These are phyloP conservation scores for Coccomyxa sp. DNA, from an alignment of 139 green algal genomes.

Conservation along the genomic window DNA sequence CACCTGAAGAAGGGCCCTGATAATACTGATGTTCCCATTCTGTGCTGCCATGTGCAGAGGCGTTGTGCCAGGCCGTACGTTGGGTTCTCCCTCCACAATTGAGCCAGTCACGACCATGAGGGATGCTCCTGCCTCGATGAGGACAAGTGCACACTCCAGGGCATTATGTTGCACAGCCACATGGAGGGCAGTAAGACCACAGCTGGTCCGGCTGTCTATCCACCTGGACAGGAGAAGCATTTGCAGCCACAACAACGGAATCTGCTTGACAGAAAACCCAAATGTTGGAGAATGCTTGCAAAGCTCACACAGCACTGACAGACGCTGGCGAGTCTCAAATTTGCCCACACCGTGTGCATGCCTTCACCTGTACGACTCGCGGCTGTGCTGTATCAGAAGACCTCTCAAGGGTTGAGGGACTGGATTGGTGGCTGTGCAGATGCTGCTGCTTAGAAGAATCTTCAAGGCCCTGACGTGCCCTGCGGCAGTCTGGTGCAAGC, in stretches of 20 bases:
- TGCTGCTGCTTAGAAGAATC: not conserved
- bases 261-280: not conserved
- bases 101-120: not conserved
- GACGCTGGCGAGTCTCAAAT: not conserved
- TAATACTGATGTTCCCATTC: not conserved
- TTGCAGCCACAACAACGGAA: not conserved
- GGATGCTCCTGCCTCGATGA: not conserved
- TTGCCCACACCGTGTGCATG: not conserved
- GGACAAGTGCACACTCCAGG: not conserved
- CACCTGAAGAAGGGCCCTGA: not conserved
- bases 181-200: not conserved
- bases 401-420: not conserved
- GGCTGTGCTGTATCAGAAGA: not conserved
- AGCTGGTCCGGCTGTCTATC: not conserved
- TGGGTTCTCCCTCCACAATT: not conserved
- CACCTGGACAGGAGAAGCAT: not conserved
- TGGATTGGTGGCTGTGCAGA: not conserved
- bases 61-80: not conserved
- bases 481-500: not conserved
- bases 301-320: not conserved
- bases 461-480: not conserved
- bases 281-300: not conserved
- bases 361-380: not conserved
- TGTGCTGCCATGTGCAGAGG: not conserved
- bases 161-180: not conserved